These are phyloP conservation scores for Artomyces pyxidatus DNA, from an alignment of 768 basidiomycete genomes.

Conservation along the genomic window DNA sequence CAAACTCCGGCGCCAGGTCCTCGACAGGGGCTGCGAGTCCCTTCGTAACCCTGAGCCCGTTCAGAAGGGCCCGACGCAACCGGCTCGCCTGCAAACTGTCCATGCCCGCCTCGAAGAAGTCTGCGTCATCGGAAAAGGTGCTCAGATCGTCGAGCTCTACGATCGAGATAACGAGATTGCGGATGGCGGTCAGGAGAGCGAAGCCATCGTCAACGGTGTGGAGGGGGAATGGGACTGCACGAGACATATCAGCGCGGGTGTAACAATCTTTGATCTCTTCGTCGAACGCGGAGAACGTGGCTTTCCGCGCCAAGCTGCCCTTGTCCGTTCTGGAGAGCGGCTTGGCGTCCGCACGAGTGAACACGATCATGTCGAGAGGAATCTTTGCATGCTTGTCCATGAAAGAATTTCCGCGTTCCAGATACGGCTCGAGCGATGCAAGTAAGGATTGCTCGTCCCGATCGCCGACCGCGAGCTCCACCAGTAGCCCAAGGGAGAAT, in stretches of 20 bases:
- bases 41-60: neutral
- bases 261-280: slow-evolving; percentile 29
- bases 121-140: slow-evolving; percentile 17
- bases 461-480: slow-evolving; percentile 22
- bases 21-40: neutral
- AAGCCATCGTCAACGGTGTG: slow-evolving; percentile 13
- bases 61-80: slow-evolving; percentile 20
- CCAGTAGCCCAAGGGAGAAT: slow-evolving; percentile 28
- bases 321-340: slow-evolving; percentile 31
- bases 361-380: slow-evolving; percentile 30
- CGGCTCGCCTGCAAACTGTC: slow-evolving; percentile 32
- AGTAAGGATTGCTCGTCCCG: slow-evolving; percentile 12
- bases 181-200: slow-evolving; percentile 16
- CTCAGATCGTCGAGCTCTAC: slow-evolving; percentile 12
- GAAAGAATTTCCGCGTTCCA: slow-evolving; percentile 28
- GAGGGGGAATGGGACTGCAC: slow-evolving; percentile 20
- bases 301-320: slow-evolving; percentile 28
- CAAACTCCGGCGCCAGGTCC: slow-evolving; percentile 4
- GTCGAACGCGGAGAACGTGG: slow-evolving; percentile 25
- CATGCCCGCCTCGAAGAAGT: slow-evolving; percentile 35
- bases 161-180: slow-evolving; percentile 17
- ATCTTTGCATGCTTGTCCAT: slow-evolving; percentile 32
- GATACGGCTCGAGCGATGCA: slow-evolving; percentile 22
- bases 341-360: slow-evolving; percentile 24
- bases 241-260: slow-evolving; percentile 20